phyloP scores from a whole-genome alignment of 208 protist species.

The Acanthamoeba healyi region DNA sequence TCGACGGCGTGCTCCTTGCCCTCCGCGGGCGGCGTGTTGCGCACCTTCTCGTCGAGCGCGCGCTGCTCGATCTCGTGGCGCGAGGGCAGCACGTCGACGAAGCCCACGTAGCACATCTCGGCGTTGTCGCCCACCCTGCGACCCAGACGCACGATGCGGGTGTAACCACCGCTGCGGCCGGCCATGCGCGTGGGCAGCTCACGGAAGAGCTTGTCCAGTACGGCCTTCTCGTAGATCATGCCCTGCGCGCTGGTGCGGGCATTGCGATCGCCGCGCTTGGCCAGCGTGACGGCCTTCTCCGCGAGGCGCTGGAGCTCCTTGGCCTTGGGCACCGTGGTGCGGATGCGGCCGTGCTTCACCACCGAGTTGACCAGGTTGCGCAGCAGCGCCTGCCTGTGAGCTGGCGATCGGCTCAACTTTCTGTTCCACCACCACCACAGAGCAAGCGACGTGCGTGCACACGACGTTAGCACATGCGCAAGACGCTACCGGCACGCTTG shows the following conservation, averaged over 20 bases:
- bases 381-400: not conserved
- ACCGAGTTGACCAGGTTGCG: constrained; percentile 24
- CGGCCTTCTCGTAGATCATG: not conserved
- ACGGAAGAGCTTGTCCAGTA: constrained; percentile 22
- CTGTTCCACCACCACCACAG: too few relatives aligned
- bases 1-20: constrained; percentile 11
- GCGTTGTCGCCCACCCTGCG: constrained; percentile 31
- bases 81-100: constrained; percentile 63
- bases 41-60: not conserved
- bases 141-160: constrained; percentile 55
- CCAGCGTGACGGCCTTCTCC: constrained; percentile 34
- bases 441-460: too few relatives aligned
- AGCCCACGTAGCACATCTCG: constrained; percentile 38
- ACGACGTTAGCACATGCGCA: too few relatives aligned
- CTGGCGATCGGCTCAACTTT: constrained; percentile 2
- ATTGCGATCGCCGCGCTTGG: not conserved
- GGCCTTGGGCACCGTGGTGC: constrained; percentile 57
- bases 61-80: constrained; percentile 36
- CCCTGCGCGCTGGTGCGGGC: not conserved
- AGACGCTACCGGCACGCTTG: too few relatives aligned
- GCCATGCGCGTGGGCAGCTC: constrained; percentile 10
- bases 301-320: constrained; percentile 21
- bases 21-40: not conserved
- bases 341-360: constrained; percentile 57
- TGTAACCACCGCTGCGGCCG: constrained; percentile 48